Percentiles rank a stretch among this genome's conserved stretches.
phyloP scores from a whole-genome alignment of 352 stramenopile species.

The Globisporangium splendens region DNA sequence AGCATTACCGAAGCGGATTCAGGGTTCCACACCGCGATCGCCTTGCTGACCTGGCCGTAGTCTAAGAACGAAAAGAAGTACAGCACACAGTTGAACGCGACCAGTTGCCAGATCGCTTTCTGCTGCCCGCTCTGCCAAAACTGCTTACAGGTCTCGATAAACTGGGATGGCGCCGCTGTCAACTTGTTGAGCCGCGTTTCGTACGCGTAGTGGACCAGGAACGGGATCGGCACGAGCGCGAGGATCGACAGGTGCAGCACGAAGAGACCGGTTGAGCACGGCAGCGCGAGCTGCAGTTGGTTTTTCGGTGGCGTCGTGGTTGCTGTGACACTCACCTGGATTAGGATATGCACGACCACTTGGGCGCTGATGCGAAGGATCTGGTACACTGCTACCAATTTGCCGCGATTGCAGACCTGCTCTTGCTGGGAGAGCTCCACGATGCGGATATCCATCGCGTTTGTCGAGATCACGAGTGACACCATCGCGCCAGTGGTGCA shows the following conservation, averaged over 20 bases:
- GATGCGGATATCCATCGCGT: conserved; percentile 33
- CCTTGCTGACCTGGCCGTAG: conserved; percentile 15
- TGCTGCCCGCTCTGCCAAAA: conserved; percentile 29
- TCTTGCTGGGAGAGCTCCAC: conserved; percentile 48
- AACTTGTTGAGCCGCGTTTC: conserved; percentile 10
- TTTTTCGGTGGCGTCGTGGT: background rate
- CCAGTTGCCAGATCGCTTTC: conserved; percentile 42
- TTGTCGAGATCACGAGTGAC: conserved; percentile 26
- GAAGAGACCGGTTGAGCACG: conserved; percentile 15
- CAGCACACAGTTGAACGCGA: conserved; percentile 39
- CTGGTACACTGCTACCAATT: conserved; percentile 31
- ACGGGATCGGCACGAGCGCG: conserved; percentile 27
- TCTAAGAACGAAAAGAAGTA: conserved; percentile 39
- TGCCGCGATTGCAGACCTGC: conserved; percentile 23
- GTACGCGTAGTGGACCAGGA: conserved; percentile 22
- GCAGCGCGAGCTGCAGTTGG: conserved; percentile 12
- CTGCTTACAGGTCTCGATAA: conserved; percentile 16
- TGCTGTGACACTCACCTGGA: conserved; percentile 8
- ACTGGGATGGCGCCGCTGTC: background rate
- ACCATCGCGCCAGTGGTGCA: conserved; percentile 24
- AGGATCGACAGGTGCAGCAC: conserved; percentile 27
- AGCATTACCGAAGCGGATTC: conserved; percentile 13
- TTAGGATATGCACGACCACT: conserved; percentile 19
- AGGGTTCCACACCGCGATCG: conserved; percentile 21
- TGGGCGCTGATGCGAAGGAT: conserved; percentile 25